Base-by-base conservation (phyloP, 371 early-diverging fungal genomes). In the Dentiscutata heterogama region DNA sequence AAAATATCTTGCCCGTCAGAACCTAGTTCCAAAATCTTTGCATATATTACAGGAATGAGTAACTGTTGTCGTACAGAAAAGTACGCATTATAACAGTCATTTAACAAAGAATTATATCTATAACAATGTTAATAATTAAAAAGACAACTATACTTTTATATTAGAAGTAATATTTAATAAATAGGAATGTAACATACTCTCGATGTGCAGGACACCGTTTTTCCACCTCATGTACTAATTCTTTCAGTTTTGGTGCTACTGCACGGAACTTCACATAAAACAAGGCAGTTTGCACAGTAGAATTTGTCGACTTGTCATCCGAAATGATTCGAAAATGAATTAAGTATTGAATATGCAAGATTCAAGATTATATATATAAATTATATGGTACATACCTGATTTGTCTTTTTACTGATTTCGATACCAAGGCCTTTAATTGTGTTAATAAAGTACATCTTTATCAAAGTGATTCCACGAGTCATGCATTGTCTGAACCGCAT, bases 401-500 rank as follows among this genome's bases (percentile, higher is more conserved):
- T 83, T 16, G 81, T 86, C 77, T 90, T 89, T 72, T 91, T 90
- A 56, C 86, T 85, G 2, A 94, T 87, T 14, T 94, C 96, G 8
- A 88, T 85, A 1, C 89, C 89, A 50, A 96, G 82, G 16, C 86
- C 86, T 53, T 94, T 92, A 83, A 97, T 87, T 22, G 88, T 87
- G 22, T 88, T 89, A 25, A 95, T 92, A 46, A 94, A 92, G 80
- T 97, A 91, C 91, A 97, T 94, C 82, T 97, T 97, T 84, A 98
- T 94, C 18, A 97, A 86, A 8, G 97, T 93, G 86, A 97, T 92
- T 6, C 94, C 96, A 51, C 95, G 92, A 25, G 97, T 95, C 90
- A 97, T 92, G 85, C 97, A 96, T 84, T 96, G 96, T 29, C 95
- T 89, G 85, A 95, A 97, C 29, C 96, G 90, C 96, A 97, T 95